A percentile compares a stretch with the other conserved stretches of the same genome.
phyloP scores from a whole-genome alignment of 768 basidiomycete species.

The Tulasnella sp. region DNA sequence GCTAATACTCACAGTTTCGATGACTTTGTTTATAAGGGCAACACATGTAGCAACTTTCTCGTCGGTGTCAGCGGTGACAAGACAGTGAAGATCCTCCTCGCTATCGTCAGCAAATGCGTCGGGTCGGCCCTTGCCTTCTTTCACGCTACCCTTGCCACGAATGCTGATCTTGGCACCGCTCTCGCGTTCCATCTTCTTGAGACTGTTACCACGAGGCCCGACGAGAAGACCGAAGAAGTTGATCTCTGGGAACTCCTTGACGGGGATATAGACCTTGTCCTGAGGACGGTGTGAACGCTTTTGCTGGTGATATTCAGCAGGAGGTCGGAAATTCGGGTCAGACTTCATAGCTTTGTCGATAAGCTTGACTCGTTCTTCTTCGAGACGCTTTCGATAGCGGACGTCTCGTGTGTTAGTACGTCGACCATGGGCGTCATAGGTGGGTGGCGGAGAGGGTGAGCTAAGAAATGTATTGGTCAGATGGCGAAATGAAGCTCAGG shows the following conservation, averaged over 20 bases:
- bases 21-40: slow-evolving; percentile 92
- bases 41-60: slow-evolving; percentile 90
- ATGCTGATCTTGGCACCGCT: slow-evolving; percentile 98
- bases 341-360: slow-evolving; percentile 96
- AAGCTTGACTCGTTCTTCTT: slow-evolving; percentile 84
- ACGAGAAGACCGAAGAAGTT: slow-evolving; percentile 99
- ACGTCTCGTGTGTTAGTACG: slow-evolving; percentile 98
- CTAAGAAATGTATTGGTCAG: slow-evolving; percentile 35
- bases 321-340: slow-evolving; percentile 96
- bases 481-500: slow-evolving; percentile 21
- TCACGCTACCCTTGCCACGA: slow-evolving; percentile 95
- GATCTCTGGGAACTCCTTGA: slow-evolving; percentile 99
- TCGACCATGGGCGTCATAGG: slow-evolving; percentile 95
- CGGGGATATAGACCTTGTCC: slow-evolving; percentile 98
- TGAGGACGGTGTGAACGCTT: slow-evolving; percentile 89
- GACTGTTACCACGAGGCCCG: slow-evolving; percentile 94
- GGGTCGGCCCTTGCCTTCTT: slow-evolving; percentile 94
- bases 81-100: slow-evolving; percentile 97
- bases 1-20: slow-evolving; percentile 66
- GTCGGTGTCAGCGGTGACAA: slow-evolving; percentile 85
- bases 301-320: slow-evolving; percentile 91
- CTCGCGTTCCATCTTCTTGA: slow-evolving; percentile 99
- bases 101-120: slow-evolving; percentile 94
- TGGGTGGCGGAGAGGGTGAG: slow-evolving; percentile 93
- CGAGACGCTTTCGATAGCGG: slow-evolving; percentile 91